Evolutionary conservation across 2,329 filamentous ascomycete genomes (phyloP).

Genomic region (Stagonosporopsis rhizophila): DNA sequence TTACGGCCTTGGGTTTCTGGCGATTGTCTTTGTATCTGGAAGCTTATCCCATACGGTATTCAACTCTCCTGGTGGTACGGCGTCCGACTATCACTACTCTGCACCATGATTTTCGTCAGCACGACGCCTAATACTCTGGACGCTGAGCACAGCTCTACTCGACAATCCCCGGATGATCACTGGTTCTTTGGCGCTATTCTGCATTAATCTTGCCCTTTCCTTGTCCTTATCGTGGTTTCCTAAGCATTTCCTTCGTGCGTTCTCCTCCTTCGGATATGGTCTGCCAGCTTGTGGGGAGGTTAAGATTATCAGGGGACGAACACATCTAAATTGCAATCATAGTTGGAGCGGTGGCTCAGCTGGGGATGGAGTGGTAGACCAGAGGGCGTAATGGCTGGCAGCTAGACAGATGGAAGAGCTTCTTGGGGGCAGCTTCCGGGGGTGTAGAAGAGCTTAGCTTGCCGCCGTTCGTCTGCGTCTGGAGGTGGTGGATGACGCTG

Average conservation of each 20-base stretch:
- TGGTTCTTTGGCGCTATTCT: conserved; percentile 37
- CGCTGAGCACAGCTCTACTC: conserved; percentile 37
- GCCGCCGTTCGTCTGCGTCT: conserved; percentile 32
- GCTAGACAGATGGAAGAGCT: conserved; percentile 28
- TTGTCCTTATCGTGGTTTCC: conserved; percentile 35
- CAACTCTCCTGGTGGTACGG: conserved; percentile 33
- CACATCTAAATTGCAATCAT: conserved; percentile 46
- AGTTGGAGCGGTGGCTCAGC: conserved; percentile 27
- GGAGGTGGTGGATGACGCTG: conserved; percentile 15
- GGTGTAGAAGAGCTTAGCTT: conserved; percentile 35
- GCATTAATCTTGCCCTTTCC: conserved; percentile 42
- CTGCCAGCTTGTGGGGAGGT: conserved; percentile 53
- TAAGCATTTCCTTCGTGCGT: conserved; percentile 41
- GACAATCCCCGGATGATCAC: conserved; percentile 37
- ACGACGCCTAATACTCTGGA: conserved; percentile 28
- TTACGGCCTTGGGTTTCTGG: conserved; percentile 37
- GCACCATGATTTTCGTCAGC: conserved; percentile 23
- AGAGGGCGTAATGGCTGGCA: conserved; percentile 28
- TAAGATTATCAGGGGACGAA: conserved; percentile 48
- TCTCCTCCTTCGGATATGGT: conserved; percentile 48
- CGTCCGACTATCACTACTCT: conserved; percentile 30
- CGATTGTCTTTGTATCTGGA: conserved; percentile 38
- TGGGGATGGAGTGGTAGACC: conserved; percentile 30
- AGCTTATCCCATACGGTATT: conserved; percentile 41
- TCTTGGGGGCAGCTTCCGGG: conserved; percentile 39